These are phyloP conservation scores for Monosporozyma siamensis DNA, from an alignment of 805 yeast genomes.

Conservation along the genomic window DNA sequence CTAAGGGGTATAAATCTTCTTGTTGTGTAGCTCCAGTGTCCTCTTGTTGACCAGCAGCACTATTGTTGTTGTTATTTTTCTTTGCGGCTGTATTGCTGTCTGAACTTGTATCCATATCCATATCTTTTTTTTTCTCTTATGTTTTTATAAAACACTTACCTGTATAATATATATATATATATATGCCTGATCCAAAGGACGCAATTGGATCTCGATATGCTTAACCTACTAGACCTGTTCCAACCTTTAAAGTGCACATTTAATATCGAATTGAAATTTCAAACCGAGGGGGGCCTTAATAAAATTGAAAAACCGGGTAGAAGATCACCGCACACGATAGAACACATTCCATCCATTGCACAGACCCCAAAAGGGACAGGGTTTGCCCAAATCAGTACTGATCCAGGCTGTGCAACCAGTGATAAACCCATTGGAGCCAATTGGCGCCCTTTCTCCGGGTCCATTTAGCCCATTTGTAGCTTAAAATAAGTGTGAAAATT, in stretches of 20 bases:
- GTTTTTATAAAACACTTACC: too few species aligned
- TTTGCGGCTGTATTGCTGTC: not conserved
- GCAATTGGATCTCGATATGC: too few species aligned
- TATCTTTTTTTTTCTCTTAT: not conserved
- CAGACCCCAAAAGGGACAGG: too few species aligned
- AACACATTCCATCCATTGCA: too few species aligned
- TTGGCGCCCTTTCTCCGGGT: not conserved
- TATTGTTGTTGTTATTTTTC: not conserved
- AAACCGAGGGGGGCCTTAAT: not conserved
- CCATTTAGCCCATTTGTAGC: not conserved
- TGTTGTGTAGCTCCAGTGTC: not conserved
- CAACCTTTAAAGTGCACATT: not conserved
- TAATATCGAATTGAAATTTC: not conserved
- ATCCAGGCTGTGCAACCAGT: too few species aligned
- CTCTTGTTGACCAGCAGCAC: not conserved
- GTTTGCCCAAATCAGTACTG: not conserved
- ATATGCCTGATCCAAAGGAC: not conserved
- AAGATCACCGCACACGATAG: not conserved
- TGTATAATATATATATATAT: not conserved
- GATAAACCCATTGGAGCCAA: not conserved
- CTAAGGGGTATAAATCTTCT: constrained; percentile 72
- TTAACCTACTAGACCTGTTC: too few species aligned
- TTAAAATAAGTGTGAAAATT: not conserved
- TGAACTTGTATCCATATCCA: not conserved
- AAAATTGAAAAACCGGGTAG: not conserved